These are phyloP conservation scores for Starmera amethionina DNA, from an alignment of 805 yeast species.

Conservation along the genomic window DNA sequence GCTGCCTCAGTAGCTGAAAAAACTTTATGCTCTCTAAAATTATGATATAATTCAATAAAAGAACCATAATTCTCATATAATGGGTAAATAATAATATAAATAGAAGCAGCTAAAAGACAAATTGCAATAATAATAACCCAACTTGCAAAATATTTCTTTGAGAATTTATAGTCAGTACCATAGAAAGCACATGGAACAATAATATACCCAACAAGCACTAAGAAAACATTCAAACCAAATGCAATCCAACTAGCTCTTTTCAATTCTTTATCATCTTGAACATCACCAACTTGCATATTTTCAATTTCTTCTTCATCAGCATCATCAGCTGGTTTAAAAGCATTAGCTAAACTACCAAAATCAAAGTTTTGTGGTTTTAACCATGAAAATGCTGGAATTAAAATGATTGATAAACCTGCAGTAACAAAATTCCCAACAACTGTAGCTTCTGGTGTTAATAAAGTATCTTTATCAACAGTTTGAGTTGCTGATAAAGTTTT, in stretches of 20 bases:
- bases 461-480: slow-evolving; percentile 9
- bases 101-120: slow-evolving; percentile 25
- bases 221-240: slow-evolving; percentile 25
- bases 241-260: slow-evolving; percentile 31
- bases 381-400: slow-evolving; percentile 20
- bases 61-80: slow-evolving; percentile 16
- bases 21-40: not conserved
- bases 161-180: slow-evolving; percentile 25
- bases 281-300: slow-evolving; percentile 15
- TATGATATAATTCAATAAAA: not conserved
- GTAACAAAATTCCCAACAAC: slow-evolving; percentile 14
- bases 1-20: not conserved
- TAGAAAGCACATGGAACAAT: slow-evolving; percentile 23
- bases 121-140: slow-evolving; percentile 29
- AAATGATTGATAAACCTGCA: slow-evolving; percentile 19
- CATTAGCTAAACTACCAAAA: slow-evolving; percentile 9
- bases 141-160: slow-evolving; percentile 25
- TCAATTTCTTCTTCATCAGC: slow-evolving; percentile 22
- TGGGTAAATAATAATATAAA: slow-evolving; percentile 28
- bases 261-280: slow-evolving; percentile 13
- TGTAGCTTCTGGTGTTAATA: slow-evolving; percentile 9
- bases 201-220: slow-evolving; percentile 21
- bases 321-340: slow-evolving; percentile 25
- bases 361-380: slow-evolving; percentile 22
- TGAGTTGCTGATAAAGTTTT: slow-evolving; percentile 10